Evolutionary conservation across 2,329 filamentous ascomycete species (phyloP), one percentile per base, ranked within the genome.

Genomic region (Fusarium gaditjirri): DNA sequence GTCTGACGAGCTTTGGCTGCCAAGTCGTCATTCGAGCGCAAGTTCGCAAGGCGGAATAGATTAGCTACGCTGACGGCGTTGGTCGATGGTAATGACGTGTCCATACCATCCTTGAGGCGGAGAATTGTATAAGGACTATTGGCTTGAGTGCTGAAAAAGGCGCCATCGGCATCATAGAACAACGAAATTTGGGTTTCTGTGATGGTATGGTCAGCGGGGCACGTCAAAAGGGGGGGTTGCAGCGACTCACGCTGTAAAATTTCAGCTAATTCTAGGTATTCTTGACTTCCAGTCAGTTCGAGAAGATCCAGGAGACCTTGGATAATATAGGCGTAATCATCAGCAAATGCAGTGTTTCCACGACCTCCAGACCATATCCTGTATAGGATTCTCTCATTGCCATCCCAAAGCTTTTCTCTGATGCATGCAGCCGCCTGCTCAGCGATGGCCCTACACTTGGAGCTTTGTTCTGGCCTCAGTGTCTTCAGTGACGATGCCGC

Each of bases 101-200:
- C 96, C 88, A 98, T 98, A 72, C 94, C 96, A 70, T 97, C 94
- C 82, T 99, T 99, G 54, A 98, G 88, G 29, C 95, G 92, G 67
- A 98, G 89, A 65, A 98, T 91, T 33, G 92, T 88, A 76, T 94
- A 90, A 1, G 90, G 84, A 14, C 91, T 90, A 44, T 86, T 82
- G 17, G 85, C 83, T 8, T 87, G 83, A 3, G 92, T 94, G 8
- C 90, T 91, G 83, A 93, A 96, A 86, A 95, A 96, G 36, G 88
- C 93, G 44, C 88, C 88, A 31, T 79, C 82, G 8, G 84, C 79
- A 74, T 97, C 94, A 82, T 93, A 93, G 84, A 98, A 98, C 21
- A 93, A 85, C 3, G 84, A 81, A 63, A 93, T 92, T 81, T 98
- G 93, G 7, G 88, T 88, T 81, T 91, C 90, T 92, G 36, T 8